A percentile compares a stretch with the other conserved stretches of the same genome.
Evolutionary conservation across 495 filamentous ascomycete species (phyloP).

Genomic region (Pyrenopolyporus hunteri): DNA sequence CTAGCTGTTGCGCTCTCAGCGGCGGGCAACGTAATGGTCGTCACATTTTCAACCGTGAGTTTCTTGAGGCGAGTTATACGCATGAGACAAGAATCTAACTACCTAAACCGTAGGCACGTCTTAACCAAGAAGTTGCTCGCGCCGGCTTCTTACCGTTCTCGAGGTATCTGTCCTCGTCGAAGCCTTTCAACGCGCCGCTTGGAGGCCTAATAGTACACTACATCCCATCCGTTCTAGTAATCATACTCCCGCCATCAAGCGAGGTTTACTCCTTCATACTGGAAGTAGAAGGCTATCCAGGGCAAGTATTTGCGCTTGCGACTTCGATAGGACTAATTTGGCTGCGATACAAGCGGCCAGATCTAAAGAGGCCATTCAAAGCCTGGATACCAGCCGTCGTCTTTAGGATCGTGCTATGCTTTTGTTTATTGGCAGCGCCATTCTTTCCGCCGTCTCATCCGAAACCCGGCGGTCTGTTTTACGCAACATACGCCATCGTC

Average conservation of each 20-base stretch:
- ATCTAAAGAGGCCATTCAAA: conserved; percentile 70
- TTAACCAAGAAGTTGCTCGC: conserved; percentile 58
- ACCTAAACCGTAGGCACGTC: conserved; percentile 62
- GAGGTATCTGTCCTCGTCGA: conserved; percentile 64
- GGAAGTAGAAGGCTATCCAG: conserved; percentile 74
- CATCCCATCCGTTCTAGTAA: conserved; percentile 70
- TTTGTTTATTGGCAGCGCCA: conserved; percentile 59
- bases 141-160: conserved; percentile 71
- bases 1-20: conserved; percentile 70
- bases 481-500: conserved; percentile 76
- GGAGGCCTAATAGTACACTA: conserved; percentile 72
- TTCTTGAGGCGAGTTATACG: not conserved
- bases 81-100: not conserved
- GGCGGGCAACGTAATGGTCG: conserved; percentile 78
- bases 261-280: conserved; percentile 77
- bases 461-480: conserved; percentile 65
- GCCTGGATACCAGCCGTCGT: conserved; percentile 65
- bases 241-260: conserved; percentile 65
- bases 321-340: conserved; percentile 65
- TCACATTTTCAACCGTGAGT: conserved; percentile 67
- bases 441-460: conserved; percentile 60
- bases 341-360: conserved; percentile 64
- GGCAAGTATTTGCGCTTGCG: conserved; percentile 65
- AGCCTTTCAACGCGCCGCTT: conserved; percentile 70
- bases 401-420: conserved; percentile 51